Base-by-base conservation (phyloP, 192 early-diverging fungal genomes). In the Umbelopsis sp. region DNA sequence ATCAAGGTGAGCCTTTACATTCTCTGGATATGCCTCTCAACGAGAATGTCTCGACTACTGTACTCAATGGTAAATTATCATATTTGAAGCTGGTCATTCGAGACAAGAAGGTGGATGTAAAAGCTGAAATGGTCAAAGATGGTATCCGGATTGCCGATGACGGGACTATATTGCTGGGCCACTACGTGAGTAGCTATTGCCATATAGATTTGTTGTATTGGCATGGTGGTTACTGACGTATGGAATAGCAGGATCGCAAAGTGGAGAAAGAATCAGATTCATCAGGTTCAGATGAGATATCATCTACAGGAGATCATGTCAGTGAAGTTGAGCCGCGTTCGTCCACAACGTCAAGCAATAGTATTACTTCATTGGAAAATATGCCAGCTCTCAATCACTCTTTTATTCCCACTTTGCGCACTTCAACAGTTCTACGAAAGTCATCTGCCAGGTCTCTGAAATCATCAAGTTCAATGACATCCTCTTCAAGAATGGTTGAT, bases 1-100 rank as follows among this genome's bases (percentile, higher is more conserved):
- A 73, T 89, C n/a, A 93, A 94, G 81, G 90, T 79, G 76, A 31
- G 44, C 53, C 4, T 54, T 51, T 36, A 21, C 3, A 53, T 7
- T 53, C 25, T 53, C 8, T 12, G 17, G 5, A 14, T 20, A 4
- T 22, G 10, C 29, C 5, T 0, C 25, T 56, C 7, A 53, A 54
- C 12, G 43, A 44, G 43, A 12, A 9, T 44, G 43, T 9, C 43
- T 44, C 14, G 47, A 49, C n/a, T 6, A n/a, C 14, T 3, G 38
- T 41, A 11, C 38, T 41, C 12, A 49, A n/a, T 21, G 4, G 16
- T 16, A 1, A 16, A 47, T 21, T 21, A 16, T n/a, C 4, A 16
- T 49, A 16, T n/a, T 49, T 49, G 11, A 17, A 62, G 56, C 4
- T 62, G 10, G 26, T 17, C 0, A 62, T 62, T 16, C 56, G 56